A percentile compares a stretch with the other conserved stretches of the same genome.
Conservation (phyloP, 371 early-diverging fungal genomes). For the Rhizopus stolonifer region DNA sequence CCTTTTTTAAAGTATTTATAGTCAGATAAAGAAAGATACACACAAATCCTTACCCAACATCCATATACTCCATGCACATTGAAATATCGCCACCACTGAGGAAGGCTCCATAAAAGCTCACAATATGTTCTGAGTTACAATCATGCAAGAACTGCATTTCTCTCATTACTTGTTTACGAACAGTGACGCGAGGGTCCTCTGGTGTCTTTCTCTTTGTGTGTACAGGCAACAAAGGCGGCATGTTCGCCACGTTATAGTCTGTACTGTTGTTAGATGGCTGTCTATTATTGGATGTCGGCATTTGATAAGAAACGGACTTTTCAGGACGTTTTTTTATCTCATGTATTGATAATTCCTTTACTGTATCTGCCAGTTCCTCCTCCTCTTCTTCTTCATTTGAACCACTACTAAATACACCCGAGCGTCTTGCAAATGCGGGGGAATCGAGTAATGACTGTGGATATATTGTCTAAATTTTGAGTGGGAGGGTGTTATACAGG, state of each 20-base stretch:
- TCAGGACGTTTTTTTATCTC: constrained; percentile 10
- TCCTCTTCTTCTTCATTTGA: constrained; percentile 5
- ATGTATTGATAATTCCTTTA: constrained; percentile 3
- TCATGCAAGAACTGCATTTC: constrained; percentile 78
- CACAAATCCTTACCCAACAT: constrained; percentile 52
- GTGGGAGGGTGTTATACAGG: background rate
- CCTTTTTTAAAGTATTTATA: constrained; percentile 18
- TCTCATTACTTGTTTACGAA: constrained; percentile 73
- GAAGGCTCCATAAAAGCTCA: constrained; percentile 81
- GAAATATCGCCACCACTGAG: constrained; percentile 73
- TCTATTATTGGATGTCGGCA: constrained; percentile 1
- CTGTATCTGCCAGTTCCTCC: background rate
- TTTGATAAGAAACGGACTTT: constrained; percentile 18
- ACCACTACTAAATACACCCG: background rate
- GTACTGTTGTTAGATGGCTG: constrained; percentile 2
- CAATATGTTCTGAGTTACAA: constrained; percentile 76
- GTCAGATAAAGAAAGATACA: background rate
- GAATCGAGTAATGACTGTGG: constrained; percentile 22
- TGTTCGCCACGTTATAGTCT: constrained; percentile 56
- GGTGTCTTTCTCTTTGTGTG: constrained; percentile 6
- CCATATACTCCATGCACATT: constrained; percentile 88
- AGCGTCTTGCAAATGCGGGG: constrained; percentile 18
- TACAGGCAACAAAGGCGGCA: constrained; percentile 31
- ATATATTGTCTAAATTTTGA: constrained; percentile 9
- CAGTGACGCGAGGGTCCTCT: constrained; percentile 29